These are phyloP conservation scores for Stephania japonica DNA, from an alignment of 164 flowering plant species.

Conservation along the genomic window DNA sequence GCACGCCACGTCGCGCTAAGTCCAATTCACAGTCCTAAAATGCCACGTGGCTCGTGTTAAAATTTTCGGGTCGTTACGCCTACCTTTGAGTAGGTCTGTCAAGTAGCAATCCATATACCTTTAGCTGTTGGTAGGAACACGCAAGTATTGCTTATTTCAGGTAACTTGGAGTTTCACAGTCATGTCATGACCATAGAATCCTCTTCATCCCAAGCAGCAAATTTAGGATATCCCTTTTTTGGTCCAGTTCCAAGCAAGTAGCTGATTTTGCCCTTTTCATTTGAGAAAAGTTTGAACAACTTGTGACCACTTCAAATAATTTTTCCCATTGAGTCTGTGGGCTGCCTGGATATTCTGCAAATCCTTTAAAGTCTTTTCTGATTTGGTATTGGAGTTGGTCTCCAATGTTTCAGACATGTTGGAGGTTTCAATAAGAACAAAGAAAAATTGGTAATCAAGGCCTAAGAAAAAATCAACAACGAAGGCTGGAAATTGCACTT, in stretches of 20 bases:
- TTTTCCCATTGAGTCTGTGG: slow-evolving; percentile 1
- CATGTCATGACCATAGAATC: neutral
- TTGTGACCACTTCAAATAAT: slow-evolving; percentile 7
- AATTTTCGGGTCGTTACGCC: too few species aligned
- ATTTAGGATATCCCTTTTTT: slow-evolving; percentile 5
- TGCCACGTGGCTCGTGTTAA: too few species aligned
- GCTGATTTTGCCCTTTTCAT: neutral
- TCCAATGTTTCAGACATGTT: too few species aligned
- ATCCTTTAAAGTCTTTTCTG: neutral
- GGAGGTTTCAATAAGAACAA: too few species aligned
- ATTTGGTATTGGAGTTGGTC: too few species aligned
- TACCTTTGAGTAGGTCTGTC: neutral
- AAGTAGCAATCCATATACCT: neutral
- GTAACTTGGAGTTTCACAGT: neutral
- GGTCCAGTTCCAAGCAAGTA: neutral
- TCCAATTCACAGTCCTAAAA: too few species aligned
- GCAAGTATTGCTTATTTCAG: neutral
- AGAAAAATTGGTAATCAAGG: too few species aligned
- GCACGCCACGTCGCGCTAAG: too few species aligned
- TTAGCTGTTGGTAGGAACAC: neutral
- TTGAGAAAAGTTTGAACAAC: neutral
- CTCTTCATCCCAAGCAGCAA: slow-evolving; percentile 10
- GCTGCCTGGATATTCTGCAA: slow-evolving; percentile 2
- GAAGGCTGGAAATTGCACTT: too few species aligned
- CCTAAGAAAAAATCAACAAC: too few species aligned